Percentiles rank a stretch among this genome's conserved stretches.
phyloP scores from a whole-genome alignment of 2,329 filamentous ascomycete genomes.

The Penicillium sp. region DNA sequence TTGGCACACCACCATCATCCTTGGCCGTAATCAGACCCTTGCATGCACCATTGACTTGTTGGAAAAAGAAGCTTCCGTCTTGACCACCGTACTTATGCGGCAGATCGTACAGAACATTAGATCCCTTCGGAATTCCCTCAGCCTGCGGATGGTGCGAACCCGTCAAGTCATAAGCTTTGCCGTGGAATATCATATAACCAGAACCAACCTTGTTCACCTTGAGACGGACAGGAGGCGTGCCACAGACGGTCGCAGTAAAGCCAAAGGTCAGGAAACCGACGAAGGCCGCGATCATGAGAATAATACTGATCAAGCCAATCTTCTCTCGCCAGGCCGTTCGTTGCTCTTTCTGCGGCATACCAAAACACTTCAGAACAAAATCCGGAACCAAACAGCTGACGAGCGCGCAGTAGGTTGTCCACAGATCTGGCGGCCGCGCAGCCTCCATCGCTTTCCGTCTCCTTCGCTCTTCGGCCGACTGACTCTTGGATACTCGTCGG shows the following conservation, averaged over 20 bases:
- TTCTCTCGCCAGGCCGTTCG: constrained; percentile 96
- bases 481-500: constrained; percentile 62
- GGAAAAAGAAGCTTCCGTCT: constrained; percentile 96
- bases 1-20: constrained; percentile 72
- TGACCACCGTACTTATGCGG: constrained; percentile 79
- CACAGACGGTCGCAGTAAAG: constrained; percentile 88
- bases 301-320: constrained; percentile 94
- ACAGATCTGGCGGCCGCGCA: constrained; percentile 79
- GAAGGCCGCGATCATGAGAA: constrained; percentile 80
- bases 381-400: constrained; percentile 95
- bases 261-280: constrained; percentile 97
- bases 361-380: constrained; percentile 81
- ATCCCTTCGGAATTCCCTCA: constrained; percentile 70
- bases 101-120: constrained; percentile 89
- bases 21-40: constrained; percentile 79
- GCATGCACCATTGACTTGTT: constrained; percentile 97
- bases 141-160: constrained; percentile 78
- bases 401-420: constrained; percentile 93
- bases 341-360: constrained; percentile 82
- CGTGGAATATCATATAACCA: constrained; percentile 97
- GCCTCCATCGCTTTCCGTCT: constrained; percentile 64
- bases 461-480: constrained; percentile 63
- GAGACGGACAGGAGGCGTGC: constrained; percentile 70
- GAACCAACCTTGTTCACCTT: constrained; percentile 78
- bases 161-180: constrained; percentile 82